Evolutionary conservation across 2,329 filamentous ascomycete genomes (phyloP), one percentile per base, ranked within the genome.

Genomic region (Hymenoscyphus linearis): DNA sequence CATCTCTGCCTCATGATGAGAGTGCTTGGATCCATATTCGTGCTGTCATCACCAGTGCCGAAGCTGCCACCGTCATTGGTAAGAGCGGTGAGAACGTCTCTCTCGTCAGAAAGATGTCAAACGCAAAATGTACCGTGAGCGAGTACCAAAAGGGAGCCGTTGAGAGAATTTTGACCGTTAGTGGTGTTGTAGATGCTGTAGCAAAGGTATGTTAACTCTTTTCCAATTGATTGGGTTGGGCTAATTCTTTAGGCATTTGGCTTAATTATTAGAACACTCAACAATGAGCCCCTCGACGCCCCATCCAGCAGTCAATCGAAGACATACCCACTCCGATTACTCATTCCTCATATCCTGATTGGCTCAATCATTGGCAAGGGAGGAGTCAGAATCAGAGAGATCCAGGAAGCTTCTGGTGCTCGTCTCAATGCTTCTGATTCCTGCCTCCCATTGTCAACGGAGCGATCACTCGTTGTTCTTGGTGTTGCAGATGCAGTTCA

Each of bases 11-110:
- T 54, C 88, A 95, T 70, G 95, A 99, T 73, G 95, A 99, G 80
- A 92, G 90, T 55, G 88, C 88, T 54, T 99, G 95, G 93, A 93
- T 99, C 68, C 95, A 99, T 75, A 90, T 99, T 70, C 90, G 95
- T 69, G 91, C 95, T 60, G 93, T 97, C 71, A 99, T 99, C 71
- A 96, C 93, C 58, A 99, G 93, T 76, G 91, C 92, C 53, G 95
- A 99, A 77, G 95, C 95, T 68, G 95, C 95, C 44, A 99, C 95
- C 55, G 91, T 97, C 68, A 99, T 99, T 76, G 95, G 95, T 73
- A 99, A 99, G 79, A 93, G 93, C 66, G 95, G 95, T 74, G 95
- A 99, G 81, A 99, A 99, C 73, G 95, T 99, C 55, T 96, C 93
- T 68, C 91, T 96, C 78, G 98, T 99, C 73, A 87, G 95, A 68